Conservation (phyloP, 495 filamentous ascomycete genomes). For the Trichoderma asperelloides region DNA sequence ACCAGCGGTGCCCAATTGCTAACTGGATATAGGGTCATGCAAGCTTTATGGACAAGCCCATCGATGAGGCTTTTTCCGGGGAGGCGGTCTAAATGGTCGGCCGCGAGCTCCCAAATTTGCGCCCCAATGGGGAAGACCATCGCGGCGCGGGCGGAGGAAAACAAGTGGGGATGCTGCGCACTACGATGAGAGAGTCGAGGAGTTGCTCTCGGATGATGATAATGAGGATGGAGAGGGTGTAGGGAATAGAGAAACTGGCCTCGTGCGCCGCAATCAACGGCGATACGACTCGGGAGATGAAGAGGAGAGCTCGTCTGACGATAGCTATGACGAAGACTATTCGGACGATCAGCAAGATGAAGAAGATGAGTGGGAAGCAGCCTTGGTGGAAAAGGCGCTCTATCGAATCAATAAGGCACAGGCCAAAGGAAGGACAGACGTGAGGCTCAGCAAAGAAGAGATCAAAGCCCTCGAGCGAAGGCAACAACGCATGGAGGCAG, state of each 20-base stretch:
- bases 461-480: slow-evolving; percentile 61
- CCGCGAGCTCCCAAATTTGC: slow-evolving; percentile 95
- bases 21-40: slow-evolving; percentile 59
- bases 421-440: slow-evolving; percentile 61
- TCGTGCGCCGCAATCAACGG: slow-evolving; percentile 28
- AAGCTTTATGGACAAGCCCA: slow-evolving; percentile 93
- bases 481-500: slow-evolving; percentile 50
- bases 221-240: slow-evolving; percentile 54
- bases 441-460: slow-evolving; percentile 65
- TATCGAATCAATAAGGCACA: slow-evolving; percentile 69
- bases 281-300: slow-evolving; percentile 39
- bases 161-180: slow-evolving; percentile 38
- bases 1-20: not conserved
- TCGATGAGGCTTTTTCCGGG: slow-evolving; percentile 99
- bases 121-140: slow-evolving; percentile 98
- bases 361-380: slow-evolving; percentile 54
- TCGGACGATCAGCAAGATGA: slow-evolving; percentile 48
- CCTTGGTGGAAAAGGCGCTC: slow-evolving; percentile 62
- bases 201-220: slow-evolving; percentile 44
- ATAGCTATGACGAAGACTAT: slow-evolving; percentile 6
- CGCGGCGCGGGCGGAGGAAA: slow-evolving; percentile 65
- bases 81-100: slow-evolving; percentile 99
- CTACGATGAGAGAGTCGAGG: slow-evolving; percentile 54
- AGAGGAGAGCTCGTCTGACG: slow-evolving; percentile 20
- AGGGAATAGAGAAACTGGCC: slow-evolving; percentile 35